Evolutionary conservation across 2,329 filamentous ascomycete genomes (phyloP).

Genomic region (Ascochyta clinopodiicola): DNA sequence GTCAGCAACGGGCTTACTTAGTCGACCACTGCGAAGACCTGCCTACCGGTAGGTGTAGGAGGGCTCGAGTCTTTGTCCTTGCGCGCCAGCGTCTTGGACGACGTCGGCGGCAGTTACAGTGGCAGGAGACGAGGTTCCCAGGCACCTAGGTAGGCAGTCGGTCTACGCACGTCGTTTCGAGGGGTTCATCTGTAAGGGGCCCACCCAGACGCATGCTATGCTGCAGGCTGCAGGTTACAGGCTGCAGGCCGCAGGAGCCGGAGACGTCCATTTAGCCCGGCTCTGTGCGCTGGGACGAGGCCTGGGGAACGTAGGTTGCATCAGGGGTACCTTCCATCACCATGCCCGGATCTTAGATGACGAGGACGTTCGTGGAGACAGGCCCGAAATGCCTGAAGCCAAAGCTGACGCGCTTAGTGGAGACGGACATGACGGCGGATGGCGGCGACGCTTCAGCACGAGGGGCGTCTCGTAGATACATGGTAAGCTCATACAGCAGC

Average conservation of each 20-base stretch:
- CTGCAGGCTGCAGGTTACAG: too few species aligned
- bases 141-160: background rate
- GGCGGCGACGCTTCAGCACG: constrained; percentile 11
- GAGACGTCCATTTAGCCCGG: constrained; percentile 34
- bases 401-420: constrained; percentile 30
- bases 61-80: constrained; percentile 3
- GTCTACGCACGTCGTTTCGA: constrained; percentile 16
- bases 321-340: constrained; percentile 27
- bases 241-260: constrained; percentile 21
- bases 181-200: constrained; percentile 27
- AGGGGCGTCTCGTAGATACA: background rate
- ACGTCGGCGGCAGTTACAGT: constrained; percentile 11
- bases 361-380: constrained; percentile 31
- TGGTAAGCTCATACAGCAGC: too few species aligned
- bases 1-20: constrained; percentile 22
- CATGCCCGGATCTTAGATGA: constrained; percentile 34
- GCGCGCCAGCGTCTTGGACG: background rate
- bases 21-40: background rate
- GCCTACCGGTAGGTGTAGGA: background rate
- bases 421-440: constrained; percentile 14
- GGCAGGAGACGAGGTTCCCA: too few species aligned
- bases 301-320: constrained; percentile 30
- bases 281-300: constrained; percentile 41
- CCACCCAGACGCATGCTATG: constrained; percentile 17
- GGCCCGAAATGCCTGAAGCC: constrained; percentile 32